A percentile compares a stretch with the other conserved stretches of the same genome.
These are phyloP conservation scores for Salvia splendens DNA, from an alignment of 257 asterid species.

Conservation along the genomic window DNA sequence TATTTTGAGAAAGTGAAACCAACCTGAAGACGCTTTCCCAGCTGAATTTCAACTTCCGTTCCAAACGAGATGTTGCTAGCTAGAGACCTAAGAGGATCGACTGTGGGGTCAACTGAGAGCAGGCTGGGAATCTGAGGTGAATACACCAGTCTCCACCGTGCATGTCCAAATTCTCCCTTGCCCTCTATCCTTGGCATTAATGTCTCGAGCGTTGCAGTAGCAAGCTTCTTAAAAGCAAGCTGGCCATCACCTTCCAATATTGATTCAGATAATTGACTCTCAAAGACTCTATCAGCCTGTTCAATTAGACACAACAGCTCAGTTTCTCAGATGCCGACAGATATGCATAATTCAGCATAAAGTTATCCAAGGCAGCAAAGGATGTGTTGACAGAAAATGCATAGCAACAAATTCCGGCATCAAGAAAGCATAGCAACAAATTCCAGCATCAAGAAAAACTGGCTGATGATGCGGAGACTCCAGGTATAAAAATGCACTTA, in stretches of 20 bases:
- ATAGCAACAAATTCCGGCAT: conserved; percentile 6
- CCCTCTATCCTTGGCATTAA: conserved; percentile 99
- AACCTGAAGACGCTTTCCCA: conserved; percentile 99
- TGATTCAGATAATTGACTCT: conserved; percentile 97
- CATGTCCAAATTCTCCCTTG: conserved; percentile 98
- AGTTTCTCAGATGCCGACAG: neutral
- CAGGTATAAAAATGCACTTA: neutral
- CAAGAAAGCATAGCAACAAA: conserved; percentile 9
- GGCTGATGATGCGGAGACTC: neutral
- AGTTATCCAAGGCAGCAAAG: conserved; percentile 1
- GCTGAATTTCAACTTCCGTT: conserved; percentile 96
- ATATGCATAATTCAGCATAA: conserved; percentile 8
- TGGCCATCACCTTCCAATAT: conserved; percentile 97
- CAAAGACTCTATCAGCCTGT: conserved; percentile 98
- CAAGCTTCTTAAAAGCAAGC: conserved; percentile 99
- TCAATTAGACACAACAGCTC: conserved; percentile 19
- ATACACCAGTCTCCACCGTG: conserved; percentile 97
- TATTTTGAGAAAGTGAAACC: conserved; percentile 10
- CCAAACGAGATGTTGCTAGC: conserved; percentile 99
- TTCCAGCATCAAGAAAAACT: neutral
- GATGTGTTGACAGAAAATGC: neutral
- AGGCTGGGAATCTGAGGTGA: conserved; percentile 97
- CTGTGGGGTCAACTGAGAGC: conserved; percentile 91
- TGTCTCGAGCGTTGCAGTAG: conserved; percentile 92
- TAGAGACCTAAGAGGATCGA: conserved; percentile 91